These are phyloP conservation scores for Stephanocyclus meneghinianus DNA, from an alignment of 352 stramenopile species.

Conservation along the genomic window DNA sequence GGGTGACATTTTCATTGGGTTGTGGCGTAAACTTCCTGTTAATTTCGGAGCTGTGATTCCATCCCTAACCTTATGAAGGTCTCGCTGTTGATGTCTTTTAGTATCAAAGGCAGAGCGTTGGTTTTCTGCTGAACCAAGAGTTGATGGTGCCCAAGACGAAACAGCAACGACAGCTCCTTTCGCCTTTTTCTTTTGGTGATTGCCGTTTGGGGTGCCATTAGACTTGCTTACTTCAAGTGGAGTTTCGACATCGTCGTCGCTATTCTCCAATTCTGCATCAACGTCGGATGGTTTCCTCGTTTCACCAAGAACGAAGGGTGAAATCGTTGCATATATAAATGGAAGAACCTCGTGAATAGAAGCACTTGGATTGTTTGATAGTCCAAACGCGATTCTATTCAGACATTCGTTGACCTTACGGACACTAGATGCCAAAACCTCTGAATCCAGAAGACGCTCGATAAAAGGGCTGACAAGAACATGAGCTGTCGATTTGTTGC, in stretches of 20 bases:
- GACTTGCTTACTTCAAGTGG: conserved; percentile 66
- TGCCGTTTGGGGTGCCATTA: conserved; percentile 1
- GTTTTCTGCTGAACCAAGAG: conserved; percentile 52
- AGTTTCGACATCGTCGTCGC: conserved; percentile 56
- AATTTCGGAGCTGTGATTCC: conserved; percentile 78
- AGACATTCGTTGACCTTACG: conserved; percentile 79
- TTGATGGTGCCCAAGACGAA: conserved; percentile 75
- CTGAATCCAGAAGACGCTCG: conserved; percentile 64
- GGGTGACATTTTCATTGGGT: conserved; percentile 34
- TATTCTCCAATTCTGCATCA: conserved; percentile 85
- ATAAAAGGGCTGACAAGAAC: conserved; percentile 77
- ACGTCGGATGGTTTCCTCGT: conserved; percentile 57
- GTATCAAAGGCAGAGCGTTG: conserved; percentile 58
- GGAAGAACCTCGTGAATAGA: conserved; percentile 67
- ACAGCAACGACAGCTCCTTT: conserved; percentile 50
- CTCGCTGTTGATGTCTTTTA: conserved; percentile 61
- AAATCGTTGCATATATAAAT: conserved; percentile 81
- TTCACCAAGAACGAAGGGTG: conserved; percentile 72
- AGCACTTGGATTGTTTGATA: conserved; percentile 76
- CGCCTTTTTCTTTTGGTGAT: neutral
- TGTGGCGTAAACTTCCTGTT: conserved; percentile 67
- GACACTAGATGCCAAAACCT: conserved; percentile 63
- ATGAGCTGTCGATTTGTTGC: conserved; percentile 67
- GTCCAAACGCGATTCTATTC: conserved; percentile 71
- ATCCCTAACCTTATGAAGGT: conserved; percentile 73